phyloP scores from a whole-genome alignment of 306 rosid species.

The Glycyrrhiza uralensis region DNA sequence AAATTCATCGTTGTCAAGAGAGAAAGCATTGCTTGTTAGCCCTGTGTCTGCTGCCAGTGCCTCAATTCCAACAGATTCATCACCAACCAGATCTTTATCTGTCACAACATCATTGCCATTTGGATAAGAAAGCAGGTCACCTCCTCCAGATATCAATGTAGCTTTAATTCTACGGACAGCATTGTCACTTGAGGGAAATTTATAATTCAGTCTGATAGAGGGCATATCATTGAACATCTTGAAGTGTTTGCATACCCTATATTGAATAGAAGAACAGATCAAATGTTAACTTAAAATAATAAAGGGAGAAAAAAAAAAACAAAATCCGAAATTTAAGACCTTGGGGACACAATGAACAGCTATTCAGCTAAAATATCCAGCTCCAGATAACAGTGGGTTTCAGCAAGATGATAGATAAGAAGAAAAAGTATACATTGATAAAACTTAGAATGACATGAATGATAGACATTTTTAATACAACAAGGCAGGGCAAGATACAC shows the following conservation, averaged over 20 bases:
- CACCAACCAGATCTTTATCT: constrained; percentile 3
- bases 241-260: constrained; percentile 46
- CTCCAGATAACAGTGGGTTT: not conserved
- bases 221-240: constrained; percentile 42
- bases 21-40: constrained; percentile 34
- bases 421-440: not conserved
- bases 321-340: not conserved
- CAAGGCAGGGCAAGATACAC: not conserved
- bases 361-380: not conserved
- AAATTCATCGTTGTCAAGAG: constrained; percentile 42
- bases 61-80: constrained; percentile 36
- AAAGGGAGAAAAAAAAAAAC: not conserved
- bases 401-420: not conserved
- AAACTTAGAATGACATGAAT: not conserved
- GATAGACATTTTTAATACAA: not conserved
- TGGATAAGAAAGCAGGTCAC: constrained; percentile 49
- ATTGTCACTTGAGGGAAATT: constrained; percentile 30
- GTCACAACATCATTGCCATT: constrained; percentile 23
- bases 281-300: constrained; percentile 1
- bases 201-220: constrained; percentile 36
- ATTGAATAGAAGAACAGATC: constrained; percentile 1
- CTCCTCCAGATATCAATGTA: constrained; percentile 50
- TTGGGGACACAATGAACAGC: not conserved
- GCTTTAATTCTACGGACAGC: constrained; percentile 44
- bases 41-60: constrained; percentile 35